Evolutionary conservation across 495 filamentous ascomycete species (phyloP).

Genomic region (Tuber calosporum): DNA sequence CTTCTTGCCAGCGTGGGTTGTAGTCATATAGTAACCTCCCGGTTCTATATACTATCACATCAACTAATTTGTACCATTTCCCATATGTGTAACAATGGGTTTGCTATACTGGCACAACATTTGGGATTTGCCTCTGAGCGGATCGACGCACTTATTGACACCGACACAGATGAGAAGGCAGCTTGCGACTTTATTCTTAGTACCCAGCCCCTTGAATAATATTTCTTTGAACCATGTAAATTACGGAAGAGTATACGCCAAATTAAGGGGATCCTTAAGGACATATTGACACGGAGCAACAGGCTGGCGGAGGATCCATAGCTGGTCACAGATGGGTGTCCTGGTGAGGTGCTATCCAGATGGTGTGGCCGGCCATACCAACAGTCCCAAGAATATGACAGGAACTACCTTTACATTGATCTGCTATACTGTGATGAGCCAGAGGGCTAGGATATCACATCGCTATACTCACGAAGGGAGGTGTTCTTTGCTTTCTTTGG

Average conservation of each 20-base stretch:
- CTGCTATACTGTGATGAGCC: not conserved
- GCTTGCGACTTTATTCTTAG: not conserved
- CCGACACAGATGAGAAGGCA: conserved; percentile 7
- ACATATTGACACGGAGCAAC: not conserved
- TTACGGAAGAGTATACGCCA: not conserved
- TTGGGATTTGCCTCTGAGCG: conserved; percentile 8
- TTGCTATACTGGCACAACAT: conserved; percentile 5
- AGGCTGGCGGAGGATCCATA: not conserved
- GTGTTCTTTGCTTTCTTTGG: conserved; percentile 19
- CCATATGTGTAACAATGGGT: no score
- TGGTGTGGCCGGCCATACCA: conserved; percentile 15
- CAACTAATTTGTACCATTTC: no score
- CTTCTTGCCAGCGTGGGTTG: no score
- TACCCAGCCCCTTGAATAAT: not conserved
- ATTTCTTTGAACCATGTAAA: not conserved
- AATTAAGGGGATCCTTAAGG: conserved; percentile 1
- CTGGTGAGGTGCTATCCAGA: not conserved
- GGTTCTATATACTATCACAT: no score
- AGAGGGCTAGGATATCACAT: conserved; percentile 7
- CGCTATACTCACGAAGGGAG: conserved; percentile 7
- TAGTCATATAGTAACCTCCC: no score
- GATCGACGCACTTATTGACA: not conserved
- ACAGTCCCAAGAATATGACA: conserved; percentile 13
- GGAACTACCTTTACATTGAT: not conserved
- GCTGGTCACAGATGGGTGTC: not conserved